phyloP scores from a whole-genome alignment of 78 protist genomes.

The Salpingoeca rosetta region DNA sequence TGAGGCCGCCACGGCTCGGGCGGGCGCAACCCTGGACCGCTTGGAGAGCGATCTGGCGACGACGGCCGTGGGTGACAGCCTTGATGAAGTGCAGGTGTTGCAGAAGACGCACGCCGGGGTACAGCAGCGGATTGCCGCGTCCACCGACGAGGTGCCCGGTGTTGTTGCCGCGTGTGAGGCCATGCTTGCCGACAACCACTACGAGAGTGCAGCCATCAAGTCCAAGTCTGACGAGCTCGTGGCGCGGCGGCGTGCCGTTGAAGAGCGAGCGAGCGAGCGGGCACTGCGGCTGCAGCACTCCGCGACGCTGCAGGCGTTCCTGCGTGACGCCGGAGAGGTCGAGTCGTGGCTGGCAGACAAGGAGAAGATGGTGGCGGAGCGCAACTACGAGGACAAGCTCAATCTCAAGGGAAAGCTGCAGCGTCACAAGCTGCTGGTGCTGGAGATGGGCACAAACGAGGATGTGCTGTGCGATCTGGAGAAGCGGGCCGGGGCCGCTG shows the following conservation, averaged over 20 bases:
- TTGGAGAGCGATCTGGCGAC: too few species aligned
- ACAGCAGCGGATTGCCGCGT: neutral
- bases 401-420: too few species aligned
- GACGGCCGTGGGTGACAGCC: too few species aligned
- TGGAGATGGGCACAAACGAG: neutral
- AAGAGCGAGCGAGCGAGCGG: neutral
- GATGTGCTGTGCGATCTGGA: neutral
- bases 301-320: neutral
- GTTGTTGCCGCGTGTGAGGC: neutral
- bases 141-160: neutral
- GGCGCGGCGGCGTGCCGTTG: neutral
- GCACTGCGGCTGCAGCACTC: neutral
- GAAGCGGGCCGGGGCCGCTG: neutral
- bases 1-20: too few species aligned
- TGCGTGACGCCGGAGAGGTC: neutral
- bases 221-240: neutral
- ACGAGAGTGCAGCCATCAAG: neutral
- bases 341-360: neutral
- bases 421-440: neutral
- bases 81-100: too few species aligned
- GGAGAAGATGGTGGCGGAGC: neutral
- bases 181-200: neutral
- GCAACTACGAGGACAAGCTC: neutral
- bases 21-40: too few species aligned
- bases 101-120: neutral